Evolutionary conservation across 495 filamentous ascomycete genomes (phyloP), one percentile per base, ranked within the genome.

Genomic region (Hypoxylon fuscum): DNA sequence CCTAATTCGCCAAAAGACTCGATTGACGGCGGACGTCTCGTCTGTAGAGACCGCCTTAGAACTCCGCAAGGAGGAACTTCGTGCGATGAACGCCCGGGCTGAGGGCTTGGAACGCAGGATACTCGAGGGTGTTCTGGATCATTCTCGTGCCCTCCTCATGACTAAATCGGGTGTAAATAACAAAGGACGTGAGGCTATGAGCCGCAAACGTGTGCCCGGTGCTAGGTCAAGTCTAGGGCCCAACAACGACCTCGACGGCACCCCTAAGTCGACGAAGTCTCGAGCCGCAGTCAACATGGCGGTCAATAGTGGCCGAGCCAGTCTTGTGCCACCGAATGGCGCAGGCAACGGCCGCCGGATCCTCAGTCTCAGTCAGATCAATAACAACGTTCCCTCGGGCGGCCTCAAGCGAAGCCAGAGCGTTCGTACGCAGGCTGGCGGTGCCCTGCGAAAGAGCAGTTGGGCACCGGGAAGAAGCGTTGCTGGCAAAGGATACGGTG

Each of bases 41-140:
- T 88, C 88, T 12, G 80, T 98, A 0, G 91, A 97, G 67, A 97
- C 91, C 17, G 93, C 94, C 2, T 83, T 97, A 2, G 85, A 88
- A 12, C 84, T 98, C 53, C 88, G 95, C 11, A 88, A 90, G 20
- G 94, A 97, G 70, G 95, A 98, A 72, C 87, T 98, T 52, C 84
- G 91, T 35, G 81, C 87, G 20, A 96, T 98, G 88, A 92, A 97
- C 69, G 83, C 85, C 7, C 87, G 92, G 44, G 93, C 93, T 8
- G 91, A 97, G 62, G 83, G 84, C 20, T 81, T 98, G 1, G 95
- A 98, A 77, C 88, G 93, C 40, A 85, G 94, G 8, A 96, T 98
- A 56, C 77, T 98, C 23, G 94, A 98, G 55, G 92, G 93, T 23
- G 91, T 98, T 34, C 92, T 98, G 59, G 93, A 98, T 68, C 93